These are phyloP conservation scores for Fusarium mangiferae DNA, from an alignment of 2,329 filamentous ascomycete species.

Conservation along the genomic window DNA sequence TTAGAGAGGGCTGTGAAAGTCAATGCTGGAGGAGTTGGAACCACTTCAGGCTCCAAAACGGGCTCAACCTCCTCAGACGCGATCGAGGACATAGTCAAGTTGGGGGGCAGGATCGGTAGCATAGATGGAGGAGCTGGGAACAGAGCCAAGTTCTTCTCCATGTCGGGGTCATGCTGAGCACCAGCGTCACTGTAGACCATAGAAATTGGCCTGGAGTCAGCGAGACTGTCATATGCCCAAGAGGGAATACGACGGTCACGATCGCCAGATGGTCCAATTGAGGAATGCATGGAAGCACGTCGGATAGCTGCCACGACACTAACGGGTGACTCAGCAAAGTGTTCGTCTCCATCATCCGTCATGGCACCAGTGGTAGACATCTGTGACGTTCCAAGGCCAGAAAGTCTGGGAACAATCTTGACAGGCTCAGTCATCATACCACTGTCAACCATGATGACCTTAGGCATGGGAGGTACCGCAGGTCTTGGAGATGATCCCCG, in stretches of 20 bases:
- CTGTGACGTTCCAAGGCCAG: slow-evolving; percentile 12
- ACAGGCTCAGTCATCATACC: slow-evolving; percentile 71
- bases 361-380: slow-evolving; percentile 14
- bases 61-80: slow-evolving; percentile 58
- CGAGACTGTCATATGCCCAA: slow-evolving; percentile 42
- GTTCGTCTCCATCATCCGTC: slow-evolving; percentile 28
- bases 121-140: slow-evolving; percentile 65
- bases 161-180: slow-evolving; percentile 61
- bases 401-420: slow-evolving; percentile 46
- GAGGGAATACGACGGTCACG: slow-evolving; percentile 34
- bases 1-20: slow-evolving; percentile 49
- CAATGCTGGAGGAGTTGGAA: slow-evolving; percentile 47
- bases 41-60: slow-evolving; percentile 49
- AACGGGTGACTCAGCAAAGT: slow-evolving; percentile 37
- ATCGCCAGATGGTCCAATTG: slow-evolving; percentile 46
- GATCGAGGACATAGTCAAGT: slow-evolving; percentile 57
- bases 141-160: slow-evolving; percentile 63
- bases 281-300: slow-evolving; percentile 56
- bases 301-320: slow-evolving; percentile 47
- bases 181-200: slow-evolving; percentile 64
- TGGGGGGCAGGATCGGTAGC: slow-evolving; percentile 48
- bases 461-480: slow-evolving; percentile 61
- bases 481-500: slow-evolving; percentile 58
- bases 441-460: slow-evolving; percentile 67
- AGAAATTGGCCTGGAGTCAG: slow-evolving; percentile 57